These are phyloP conservation scores for Ceratocystis diversiconidia DNA, from an alignment of 2,329 filamentous ascomycete genomes.

Conservation along the genomic window DNA sequence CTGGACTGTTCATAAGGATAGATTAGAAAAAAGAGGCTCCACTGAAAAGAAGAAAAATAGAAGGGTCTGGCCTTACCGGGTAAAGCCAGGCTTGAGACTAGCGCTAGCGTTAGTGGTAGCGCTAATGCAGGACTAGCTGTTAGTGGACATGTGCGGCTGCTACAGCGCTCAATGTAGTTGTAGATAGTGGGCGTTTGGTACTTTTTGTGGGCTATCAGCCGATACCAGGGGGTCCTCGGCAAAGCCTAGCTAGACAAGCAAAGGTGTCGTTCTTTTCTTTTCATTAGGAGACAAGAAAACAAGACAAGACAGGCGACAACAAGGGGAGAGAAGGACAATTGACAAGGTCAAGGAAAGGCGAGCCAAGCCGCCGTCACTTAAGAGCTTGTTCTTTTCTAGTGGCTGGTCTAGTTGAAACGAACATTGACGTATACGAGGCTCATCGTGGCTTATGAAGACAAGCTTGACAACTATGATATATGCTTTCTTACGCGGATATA, in stretches of 20 bases:
- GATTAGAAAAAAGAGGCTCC: background rate
- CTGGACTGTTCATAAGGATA: background rate
- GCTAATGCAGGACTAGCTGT: background rate
- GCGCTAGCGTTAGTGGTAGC: background rate
- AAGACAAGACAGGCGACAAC: background rate
- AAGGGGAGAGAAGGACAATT: background rate
- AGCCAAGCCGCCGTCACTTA: background rate
- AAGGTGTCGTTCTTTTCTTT: background rate
- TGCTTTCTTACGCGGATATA: background rate
- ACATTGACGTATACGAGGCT: background rate
- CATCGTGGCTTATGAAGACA: background rate
- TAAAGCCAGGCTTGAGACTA: background rate
- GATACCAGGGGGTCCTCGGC: too few relatives aligned
- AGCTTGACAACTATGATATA: background rate
- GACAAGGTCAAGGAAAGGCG: background rate
- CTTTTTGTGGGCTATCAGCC: background rate
- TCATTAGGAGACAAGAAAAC: background rate
- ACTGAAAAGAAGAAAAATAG: slow-evolving; percentile 5
- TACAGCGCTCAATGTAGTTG: background rate
- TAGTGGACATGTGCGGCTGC: background rate
- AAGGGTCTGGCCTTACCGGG: background rate
- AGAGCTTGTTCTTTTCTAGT: background rate
- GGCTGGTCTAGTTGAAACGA: background rate
- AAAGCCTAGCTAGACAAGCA: too few relatives aligned
- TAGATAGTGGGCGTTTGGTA: background rate